These are phyloP conservation scores for Podosphaera fusca DNA, from an alignment of 2,329 filamentous ascomycete species.

Conservation along the genomic window DNA sequence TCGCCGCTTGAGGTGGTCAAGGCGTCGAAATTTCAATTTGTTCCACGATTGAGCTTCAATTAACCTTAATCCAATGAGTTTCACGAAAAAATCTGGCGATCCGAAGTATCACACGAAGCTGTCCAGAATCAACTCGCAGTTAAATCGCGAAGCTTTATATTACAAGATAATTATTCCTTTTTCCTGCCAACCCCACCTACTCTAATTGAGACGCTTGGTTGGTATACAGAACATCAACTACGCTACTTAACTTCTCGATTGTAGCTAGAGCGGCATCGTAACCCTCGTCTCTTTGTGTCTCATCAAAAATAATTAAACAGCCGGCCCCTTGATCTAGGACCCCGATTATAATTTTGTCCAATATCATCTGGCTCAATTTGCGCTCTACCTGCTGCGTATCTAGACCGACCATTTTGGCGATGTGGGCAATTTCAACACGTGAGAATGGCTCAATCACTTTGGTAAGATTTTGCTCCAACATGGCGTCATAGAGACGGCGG, in stretches of 20 bases:
- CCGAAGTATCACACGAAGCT: background rate
- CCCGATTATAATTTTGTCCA: conserved; percentile 96
- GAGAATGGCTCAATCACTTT: conserved; percentile 99
- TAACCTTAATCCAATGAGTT: background rate
- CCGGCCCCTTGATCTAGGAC: conserved; percentile 94
- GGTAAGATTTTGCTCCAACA: conserved; percentile 98
- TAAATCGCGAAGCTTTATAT: background rate
- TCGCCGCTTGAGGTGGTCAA: background rate
- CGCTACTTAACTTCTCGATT: conserved; percentile 89
- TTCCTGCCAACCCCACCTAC: conserved; percentile 23
- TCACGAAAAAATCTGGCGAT: background rate
- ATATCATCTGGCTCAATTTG: conserved; percentile 97
- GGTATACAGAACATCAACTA: conserved; percentile 91
- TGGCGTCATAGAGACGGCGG: conserved; percentile 84
- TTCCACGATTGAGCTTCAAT: background rate
- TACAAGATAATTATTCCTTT: background rate
- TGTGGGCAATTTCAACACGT: conserved; percentile 85
- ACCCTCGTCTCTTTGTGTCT: conserved; percentile 75
- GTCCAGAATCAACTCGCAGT: background rate
- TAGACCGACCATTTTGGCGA: conserved; percentile 91
- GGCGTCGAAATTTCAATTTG: background rate
- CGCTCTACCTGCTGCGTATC: conserved; percentile 93
- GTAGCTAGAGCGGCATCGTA: conserved; percentile 89
- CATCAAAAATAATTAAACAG: conserved; percentile 90
- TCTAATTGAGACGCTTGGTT: conserved; percentile 93